Percentiles rank a stretch among this genome's conserved stretches.
Conservation (phyloP, 2,329 filamentous ascomycete species). For the Anthostomella pinea region DNA sequence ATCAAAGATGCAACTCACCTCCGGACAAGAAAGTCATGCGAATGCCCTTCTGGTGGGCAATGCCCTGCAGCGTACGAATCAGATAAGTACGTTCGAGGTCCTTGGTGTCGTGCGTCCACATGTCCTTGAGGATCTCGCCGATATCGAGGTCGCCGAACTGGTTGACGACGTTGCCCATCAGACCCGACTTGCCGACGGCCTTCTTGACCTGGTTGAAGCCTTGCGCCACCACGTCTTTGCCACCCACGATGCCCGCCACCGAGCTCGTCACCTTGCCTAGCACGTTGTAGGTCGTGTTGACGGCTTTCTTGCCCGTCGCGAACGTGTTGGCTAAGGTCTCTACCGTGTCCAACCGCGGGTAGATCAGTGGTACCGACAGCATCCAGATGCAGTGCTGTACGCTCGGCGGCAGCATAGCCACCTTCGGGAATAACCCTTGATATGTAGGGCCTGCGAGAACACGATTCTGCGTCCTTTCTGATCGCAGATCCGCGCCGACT, state of each 20-base stretch:
- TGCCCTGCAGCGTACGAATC: constrained; percentile 92
- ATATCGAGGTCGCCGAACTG: constrained; percentile 96
- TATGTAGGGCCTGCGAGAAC: constrained; percentile 97
- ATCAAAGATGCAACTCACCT: constrained; percentile 59
- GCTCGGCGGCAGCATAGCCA: constrained; percentile 83
- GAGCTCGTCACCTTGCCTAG: constrained; percentile 93
- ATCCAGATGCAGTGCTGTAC: constrained; percentile 98
- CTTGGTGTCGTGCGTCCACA: constrained; percentile 98
- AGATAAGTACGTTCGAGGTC: constrained; percentile 95
- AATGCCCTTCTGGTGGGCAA: constrained; percentile 90
- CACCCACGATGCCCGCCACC: constrained; percentile 91
- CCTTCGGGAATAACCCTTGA: constrained; percentile 93
- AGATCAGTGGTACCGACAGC: constrained; percentile 85
- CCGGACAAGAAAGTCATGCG: constrained; percentile 97
- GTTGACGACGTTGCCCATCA: constrained; percentile 94
- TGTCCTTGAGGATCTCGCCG: constrained; percentile 88
- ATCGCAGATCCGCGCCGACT: constrained; percentile 86
- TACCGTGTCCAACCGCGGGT: constrained; percentile 86
- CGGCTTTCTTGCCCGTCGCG: constrained; percentile 91
- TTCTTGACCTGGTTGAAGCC: constrained; percentile 96
- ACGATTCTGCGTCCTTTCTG: constrained; percentile 83
- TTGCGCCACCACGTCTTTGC: constrained; percentile 86
- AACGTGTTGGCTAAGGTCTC: constrained; percentile 90
- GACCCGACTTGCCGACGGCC: constrained; percentile 87
- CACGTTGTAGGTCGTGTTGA: constrained; percentile 95